Conservation (phyloP, 768 basidiomycete species). For the Suillus brevipes region DNA sequence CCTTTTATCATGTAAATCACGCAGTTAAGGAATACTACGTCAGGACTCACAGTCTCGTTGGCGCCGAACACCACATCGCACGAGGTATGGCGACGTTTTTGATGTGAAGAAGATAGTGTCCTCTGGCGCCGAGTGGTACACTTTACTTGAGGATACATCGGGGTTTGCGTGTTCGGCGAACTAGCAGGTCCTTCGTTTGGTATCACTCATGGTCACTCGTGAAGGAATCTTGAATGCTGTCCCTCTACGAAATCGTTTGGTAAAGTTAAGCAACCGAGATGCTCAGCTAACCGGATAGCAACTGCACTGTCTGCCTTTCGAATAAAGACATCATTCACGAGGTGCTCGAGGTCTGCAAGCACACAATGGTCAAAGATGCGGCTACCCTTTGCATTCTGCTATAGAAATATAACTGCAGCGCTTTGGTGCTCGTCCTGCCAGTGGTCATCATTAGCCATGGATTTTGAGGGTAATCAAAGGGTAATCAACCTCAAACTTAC, state of each 20-base stretch:
- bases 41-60: slow-evolving; percentile 68
- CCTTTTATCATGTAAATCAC: slow-evolving; percentile 38
- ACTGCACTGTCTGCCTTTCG: slow-evolving; percentile 59
- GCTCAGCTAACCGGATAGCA: slow-evolving; percentile 57
- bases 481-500: slow-evolving; percentile 39
- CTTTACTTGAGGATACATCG: slow-evolving; percentile 78
- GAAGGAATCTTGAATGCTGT: slow-evolving; percentile 79
- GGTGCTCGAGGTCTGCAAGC: slow-evolving; percentile 61
- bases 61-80: slow-evolving; percentile 87
- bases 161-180: slow-evolving; percentile 82
- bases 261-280: not conserved
- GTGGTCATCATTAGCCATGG: slow-evolving; percentile 1
- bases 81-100: slow-evolving; percentile 77
- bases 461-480: not conserved
- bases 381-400: slow-evolving; percentile 34
- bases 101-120: slow-evolving; percentile 74
- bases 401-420: slow-evolving; percentile 18
- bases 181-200: slow-evolving; percentile 70
- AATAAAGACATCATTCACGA: slow-evolving; percentile 75
- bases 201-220: slow-evolving; percentile 76
- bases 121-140: slow-evolving; percentile 85
- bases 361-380: slow-evolving; percentile 52
- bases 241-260: slow-evolving; percentile 31
- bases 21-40: not conserved
- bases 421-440: slow-evolving; percentile 28